These are phyloP conservation scores for Brasenia schreberi DNA, from an alignment of 164 flowering plant genomes.

Conservation along the genomic window DNA sequence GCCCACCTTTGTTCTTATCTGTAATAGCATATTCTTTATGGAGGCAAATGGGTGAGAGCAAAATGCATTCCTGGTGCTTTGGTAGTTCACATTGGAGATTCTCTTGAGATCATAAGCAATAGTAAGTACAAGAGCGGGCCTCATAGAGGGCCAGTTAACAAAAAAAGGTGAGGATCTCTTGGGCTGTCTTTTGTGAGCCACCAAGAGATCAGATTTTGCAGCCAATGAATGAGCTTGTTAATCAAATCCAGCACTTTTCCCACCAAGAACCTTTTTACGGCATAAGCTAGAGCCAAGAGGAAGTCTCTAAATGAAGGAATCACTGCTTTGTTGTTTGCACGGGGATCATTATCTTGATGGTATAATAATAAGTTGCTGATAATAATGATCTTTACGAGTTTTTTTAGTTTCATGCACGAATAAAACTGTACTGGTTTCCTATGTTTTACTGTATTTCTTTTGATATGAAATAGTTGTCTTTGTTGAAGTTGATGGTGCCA, in stretches of 20 bases:
- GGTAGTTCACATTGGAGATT: conserved; percentile 82
- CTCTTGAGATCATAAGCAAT: conserved; percentile 56
- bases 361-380: too few relatives aligned
- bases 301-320: too few relatives aligned
- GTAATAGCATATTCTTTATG: conserved; percentile 57
- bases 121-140: conserved; percentile 42
- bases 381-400: too few relatives aligned
- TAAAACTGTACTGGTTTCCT: too few relatives aligned
- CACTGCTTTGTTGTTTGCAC: too few relatives aligned
- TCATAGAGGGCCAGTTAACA: conserved; percentile 44
- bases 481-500: too few relatives aligned
- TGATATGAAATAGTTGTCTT: too few relatives aligned
- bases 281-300: conserved; percentile 53
- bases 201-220: conserved; percentile 25
- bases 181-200: conserved; percentile 40
- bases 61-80: conserved; percentile 80
- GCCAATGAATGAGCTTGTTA: conserved; percentile 52
- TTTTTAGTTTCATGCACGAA: too few relatives aligned
- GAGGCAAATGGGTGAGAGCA: conserved; percentile 80
- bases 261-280: conserved; percentile 73
- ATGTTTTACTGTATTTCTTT: too few relatives aligned
- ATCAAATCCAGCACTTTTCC: conserved; percentile 43
- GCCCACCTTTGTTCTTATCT: too few relatives aligned
- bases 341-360: too few relatives aligned
- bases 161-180: conserved; percentile 31